A percentile compares a stretch with the other conserved stretches of the same genome.
phyloP scores from a whole-genome alignment of 768 basidiomycete genomes.

The Kwoniella bestiolae region DNA sequence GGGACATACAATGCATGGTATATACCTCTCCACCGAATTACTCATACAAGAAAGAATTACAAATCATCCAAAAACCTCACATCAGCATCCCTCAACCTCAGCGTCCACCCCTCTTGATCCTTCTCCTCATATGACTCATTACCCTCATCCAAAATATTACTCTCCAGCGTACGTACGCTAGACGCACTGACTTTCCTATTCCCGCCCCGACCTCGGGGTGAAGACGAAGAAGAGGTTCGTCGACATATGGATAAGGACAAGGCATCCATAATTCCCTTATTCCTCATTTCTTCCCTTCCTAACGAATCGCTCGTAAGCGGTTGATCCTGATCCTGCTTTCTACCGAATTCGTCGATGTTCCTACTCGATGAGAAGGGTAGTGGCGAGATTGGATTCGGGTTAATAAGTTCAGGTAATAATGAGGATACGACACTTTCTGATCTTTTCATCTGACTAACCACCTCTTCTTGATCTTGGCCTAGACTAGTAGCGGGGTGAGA shows the following conservation, averaged over 20 bases:
- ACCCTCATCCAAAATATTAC: slow-evolving; percentile 4
- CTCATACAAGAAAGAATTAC: not conserved
- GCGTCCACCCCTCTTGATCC: slow-evolving; percentile 12
- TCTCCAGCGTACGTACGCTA: not conserved
- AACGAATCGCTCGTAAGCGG: not conserved
- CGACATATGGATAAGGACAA: no score
- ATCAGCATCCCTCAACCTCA: slow-evolving; percentile 15
- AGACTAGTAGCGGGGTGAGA: not conserved
- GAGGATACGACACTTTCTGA: slow-evolving; percentile 6
- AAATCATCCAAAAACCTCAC: slow-evolving; percentile 22
- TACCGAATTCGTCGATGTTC: slow-evolving; percentile 11
- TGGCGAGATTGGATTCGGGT: not conserved
- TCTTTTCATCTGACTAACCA: not conserved
- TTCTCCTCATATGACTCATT: not conserved
- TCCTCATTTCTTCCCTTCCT: not conserved
- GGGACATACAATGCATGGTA: slow-evolving; percentile 1
- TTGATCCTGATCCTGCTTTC: not conserved
- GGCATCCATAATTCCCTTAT: slow-evolving; percentile 1
- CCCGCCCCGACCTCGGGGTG: no score
- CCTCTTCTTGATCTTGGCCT: no score
- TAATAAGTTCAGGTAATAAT: slow-evolving; percentile 18
- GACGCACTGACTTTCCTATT: not conserved
- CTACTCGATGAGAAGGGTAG: not conserved
- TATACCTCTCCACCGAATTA: not conserved
- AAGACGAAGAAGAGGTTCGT: no score